Conservation (phyloP, 108 stramenopile genomes). For the Cyclotella distinguenda region DNA sequence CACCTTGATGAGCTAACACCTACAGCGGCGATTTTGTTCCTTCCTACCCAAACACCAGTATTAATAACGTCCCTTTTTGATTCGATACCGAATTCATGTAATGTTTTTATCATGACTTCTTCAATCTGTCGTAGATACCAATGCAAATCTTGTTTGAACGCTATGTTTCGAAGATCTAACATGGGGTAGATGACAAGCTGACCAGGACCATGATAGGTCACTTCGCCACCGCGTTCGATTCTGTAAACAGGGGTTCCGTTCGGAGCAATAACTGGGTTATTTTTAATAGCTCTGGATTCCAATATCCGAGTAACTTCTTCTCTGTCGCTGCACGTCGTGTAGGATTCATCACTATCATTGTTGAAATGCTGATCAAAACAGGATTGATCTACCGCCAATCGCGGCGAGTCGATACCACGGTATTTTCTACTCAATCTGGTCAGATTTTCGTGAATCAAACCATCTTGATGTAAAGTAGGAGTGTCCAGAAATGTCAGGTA, state of each 20-base stretch:
- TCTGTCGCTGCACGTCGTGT: background rate
- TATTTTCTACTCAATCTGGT: conserved; percentile 33
- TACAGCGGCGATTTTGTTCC: conserved; percentile 90
- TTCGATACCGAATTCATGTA: conserved; percentile 61
- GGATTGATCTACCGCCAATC: conserved; percentile 17
- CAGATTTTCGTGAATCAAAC: conserved; percentile 13
- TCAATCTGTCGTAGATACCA: conserved; percentile 93
- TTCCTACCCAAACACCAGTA: conserved; percentile 82
- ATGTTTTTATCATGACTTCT: conserved; percentile 84
- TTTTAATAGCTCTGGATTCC: background rate
- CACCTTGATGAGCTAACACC: conserved; percentile 90
- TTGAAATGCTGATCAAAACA: background rate
- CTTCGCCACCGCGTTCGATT: conserved; percentile 97
- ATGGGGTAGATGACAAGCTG: conserved; percentile 96
- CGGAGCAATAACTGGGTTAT: conserved; percentile 63
- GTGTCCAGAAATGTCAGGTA: conserved; percentile 64
- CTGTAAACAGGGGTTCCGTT: conserved; percentile 80
- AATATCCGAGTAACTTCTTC: conserved; percentile 6
- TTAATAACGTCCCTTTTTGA: conserved; percentile 63
- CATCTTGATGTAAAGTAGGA: background rate
- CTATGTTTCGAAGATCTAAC: conserved; percentile 67
- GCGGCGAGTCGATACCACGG: conserved; percentile 43
- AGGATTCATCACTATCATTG: no score
- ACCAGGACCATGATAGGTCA: conserved; percentile 97
- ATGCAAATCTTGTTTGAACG: conserved; percentile 87